A percentile compares a stretch with the other conserved stretches of the same genome.
Evolutionary conservation across 2,329 filamentous ascomycete genomes (phyloP).

Genomic region (Calonectria naviculata): DNA sequence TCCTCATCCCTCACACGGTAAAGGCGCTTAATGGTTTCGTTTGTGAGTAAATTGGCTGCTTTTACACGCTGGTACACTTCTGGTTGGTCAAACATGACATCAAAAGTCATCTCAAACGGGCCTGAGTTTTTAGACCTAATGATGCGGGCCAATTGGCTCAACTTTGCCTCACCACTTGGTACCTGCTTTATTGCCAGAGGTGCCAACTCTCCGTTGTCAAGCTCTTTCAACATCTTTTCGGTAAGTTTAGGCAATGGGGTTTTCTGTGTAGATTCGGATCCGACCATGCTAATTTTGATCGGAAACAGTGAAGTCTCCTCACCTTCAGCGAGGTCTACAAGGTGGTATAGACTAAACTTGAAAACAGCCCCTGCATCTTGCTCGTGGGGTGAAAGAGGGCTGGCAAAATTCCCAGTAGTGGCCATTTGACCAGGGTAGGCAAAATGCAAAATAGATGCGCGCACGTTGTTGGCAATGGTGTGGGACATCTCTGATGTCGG

Average conservation of each 20-base stretch:
- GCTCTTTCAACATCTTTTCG: not conserved
- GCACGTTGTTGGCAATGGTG: constrained; percentile 52
- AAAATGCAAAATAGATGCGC: constrained; percentile 55
- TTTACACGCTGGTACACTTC: constrained; percentile 50
- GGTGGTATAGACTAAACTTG: constrained; percentile 59
- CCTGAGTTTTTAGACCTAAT: constrained; percentile 62
- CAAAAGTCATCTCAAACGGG: constrained; percentile 62
- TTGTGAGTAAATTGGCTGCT: constrained; percentile 46
- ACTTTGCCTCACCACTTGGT: constrained; percentile 26
- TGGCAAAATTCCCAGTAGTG: constrained; percentile 61
- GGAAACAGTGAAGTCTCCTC: constrained; percentile 16
- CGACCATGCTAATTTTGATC: not conserved
- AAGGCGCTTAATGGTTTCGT: constrained; percentile 46
- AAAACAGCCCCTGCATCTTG: constrained; percentile 47
- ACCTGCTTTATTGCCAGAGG: not conserved
- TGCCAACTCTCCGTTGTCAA: not conserved
- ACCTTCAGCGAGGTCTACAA: constrained; percentile 50
- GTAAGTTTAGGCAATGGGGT: not conserved
- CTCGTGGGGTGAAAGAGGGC: constrained; percentile 34
- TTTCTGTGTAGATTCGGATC: not conserved
- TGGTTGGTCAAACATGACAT: constrained; percentile 58
- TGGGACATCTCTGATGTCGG: constrained; percentile 54
- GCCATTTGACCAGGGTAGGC: constrained; percentile 60
- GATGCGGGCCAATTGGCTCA: constrained; percentile 47
- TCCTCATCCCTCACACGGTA: constrained; percentile 43